Evolutionary conservation across 148 eudicot genomes (phyloP).

Genomic region (Nepenthes mirabilis): DNA sequence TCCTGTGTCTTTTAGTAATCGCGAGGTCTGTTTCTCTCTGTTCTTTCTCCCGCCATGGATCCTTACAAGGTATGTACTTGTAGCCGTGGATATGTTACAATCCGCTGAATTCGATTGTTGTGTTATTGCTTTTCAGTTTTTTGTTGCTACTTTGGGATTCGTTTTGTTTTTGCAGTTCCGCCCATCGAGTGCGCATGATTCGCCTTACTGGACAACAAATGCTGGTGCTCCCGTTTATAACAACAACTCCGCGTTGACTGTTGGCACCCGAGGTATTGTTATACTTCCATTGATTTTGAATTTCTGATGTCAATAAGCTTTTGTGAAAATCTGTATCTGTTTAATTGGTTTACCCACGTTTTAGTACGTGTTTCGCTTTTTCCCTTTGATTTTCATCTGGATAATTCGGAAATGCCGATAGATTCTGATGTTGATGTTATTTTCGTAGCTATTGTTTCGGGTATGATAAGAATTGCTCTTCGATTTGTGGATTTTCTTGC

Average conservation of each 20-base stretch:
- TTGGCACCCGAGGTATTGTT: conserved; percentile 52
- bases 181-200: conserved; percentile 55
- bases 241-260: conserved; percentile 64
- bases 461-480: too few relatives aligned
- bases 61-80: conserved; percentile 46
- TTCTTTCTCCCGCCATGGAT: conserved; percentile 31
- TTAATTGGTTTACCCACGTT: too few relatives aligned
- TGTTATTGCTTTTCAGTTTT: background rate
- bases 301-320: background rate
- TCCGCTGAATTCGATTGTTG: conserved; percentile 1
- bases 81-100: background rate
- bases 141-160: conserved; percentile 1
- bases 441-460: too few relatives aligned
- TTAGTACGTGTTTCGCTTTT: too few relatives aligned
- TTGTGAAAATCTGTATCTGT: too few relatives aligned
- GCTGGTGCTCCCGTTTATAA: conserved; percentile 75
- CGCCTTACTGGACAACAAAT: conserved; percentile 57
- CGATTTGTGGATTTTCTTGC: too few relatives aligned
- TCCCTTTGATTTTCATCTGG: too few relatives aligned
- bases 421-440: too few relatives aligned
- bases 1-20: too few relatives aligned
- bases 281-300: background rate
- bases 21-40: background rate
- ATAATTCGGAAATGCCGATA: too few relatives aligned
- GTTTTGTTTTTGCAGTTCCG: conserved; percentile 31